Evolutionary conservation across 495 filamentous ascomycete genomes (phyloP).

Genomic region (Podospora pseudoanserina): DNA sequence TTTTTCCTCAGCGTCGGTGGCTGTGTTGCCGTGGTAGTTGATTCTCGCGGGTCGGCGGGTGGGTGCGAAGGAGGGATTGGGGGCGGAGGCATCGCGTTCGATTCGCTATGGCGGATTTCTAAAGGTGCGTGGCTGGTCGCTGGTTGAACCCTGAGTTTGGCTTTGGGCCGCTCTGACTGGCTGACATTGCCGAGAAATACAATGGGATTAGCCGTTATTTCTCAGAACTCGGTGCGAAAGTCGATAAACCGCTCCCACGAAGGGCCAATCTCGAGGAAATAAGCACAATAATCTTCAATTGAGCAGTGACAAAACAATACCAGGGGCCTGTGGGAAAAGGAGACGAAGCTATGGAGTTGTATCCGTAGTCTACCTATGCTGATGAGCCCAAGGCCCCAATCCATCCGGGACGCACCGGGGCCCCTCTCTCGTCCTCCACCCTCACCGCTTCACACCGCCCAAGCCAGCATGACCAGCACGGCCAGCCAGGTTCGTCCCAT

Average conservation of each 20-base stretch:
- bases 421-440: neutral
- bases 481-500: neutral
- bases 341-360: neutral
- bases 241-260: neutral
- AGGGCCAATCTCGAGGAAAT: neutral
- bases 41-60: neutral
- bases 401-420: neutral
- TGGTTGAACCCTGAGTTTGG: conserved; percentile 29
- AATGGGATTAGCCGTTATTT: conserved; percentile 10
- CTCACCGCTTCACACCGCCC: neutral
- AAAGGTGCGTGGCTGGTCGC: conserved; percentile 3
- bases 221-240: neutral
- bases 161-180: conserved; percentile 33
- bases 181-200: conserved; percentile 21
- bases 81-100: conserved; percentile 17
- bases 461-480: neutral
- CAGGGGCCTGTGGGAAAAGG: neutral
- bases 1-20: conserved; percentile 17
- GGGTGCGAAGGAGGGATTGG: conserved; percentile 7
- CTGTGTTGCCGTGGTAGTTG: neutral
- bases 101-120: conserved; percentile 1
- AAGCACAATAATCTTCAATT: conserved; percentile 2
- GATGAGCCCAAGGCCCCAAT: neutral
- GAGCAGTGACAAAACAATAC: neutral
- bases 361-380: neutral